phyloP scores from a whole-genome alignment of 805 yeast genomes.

The Starmerella apis region DNA sequence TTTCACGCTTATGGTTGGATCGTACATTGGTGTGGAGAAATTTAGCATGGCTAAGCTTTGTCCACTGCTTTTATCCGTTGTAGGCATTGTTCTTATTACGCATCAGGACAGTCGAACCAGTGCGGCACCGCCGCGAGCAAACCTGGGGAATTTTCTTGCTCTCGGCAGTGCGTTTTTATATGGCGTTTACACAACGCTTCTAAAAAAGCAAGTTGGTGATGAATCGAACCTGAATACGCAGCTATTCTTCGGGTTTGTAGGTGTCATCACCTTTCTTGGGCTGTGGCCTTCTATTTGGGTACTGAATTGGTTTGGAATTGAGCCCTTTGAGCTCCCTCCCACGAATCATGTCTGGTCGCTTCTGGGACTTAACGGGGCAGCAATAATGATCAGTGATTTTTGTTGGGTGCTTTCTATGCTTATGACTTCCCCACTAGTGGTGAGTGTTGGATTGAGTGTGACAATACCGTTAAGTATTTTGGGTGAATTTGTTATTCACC shows the following conservation, averaged over 20 bases:
- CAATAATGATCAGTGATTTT: slow-evolving; percentile 79
- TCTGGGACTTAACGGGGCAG: slow-evolving; percentile 53
- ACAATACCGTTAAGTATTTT: slow-evolving; percentile 92
- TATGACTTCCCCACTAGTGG: slow-evolving; percentile 86
- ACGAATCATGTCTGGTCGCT: slow-evolving; percentile 42
- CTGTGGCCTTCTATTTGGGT: slow-evolving; percentile 75
- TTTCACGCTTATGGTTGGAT: slow-evolving; percentile 79
- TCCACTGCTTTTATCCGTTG: slow-evolving; percentile 60
- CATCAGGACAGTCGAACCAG: slow-evolving; percentile 33
- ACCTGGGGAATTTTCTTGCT: slow-evolving; percentile 72
- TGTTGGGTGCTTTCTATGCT: slow-evolving; percentile 95
- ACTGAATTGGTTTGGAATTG: slow-evolving; percentile 54
- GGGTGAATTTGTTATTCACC: slow-evolving; percentile 72
- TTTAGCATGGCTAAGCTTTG: slow-evolving; percentile 53
- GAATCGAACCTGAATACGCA: slow-evolving; percentile 75
- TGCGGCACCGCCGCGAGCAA: slow-evolving; percentile 27
- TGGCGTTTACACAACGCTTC: slow-evolving; percentile 78
- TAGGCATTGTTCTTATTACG: slow-evolving; percentile 75
- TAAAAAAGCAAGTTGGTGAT: slow-evolving; percentile 60
- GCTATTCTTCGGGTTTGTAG: slow-evolving; percentile 90
- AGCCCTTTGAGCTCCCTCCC: slow-evolving; percentile 62
- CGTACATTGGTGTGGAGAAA: slow-evolving; percentile 56
- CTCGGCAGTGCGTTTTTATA: slow-evolving; percentile 78
- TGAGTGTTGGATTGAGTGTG: slow-evolving; percentile 85
- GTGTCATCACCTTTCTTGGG: slow-evolving; percentile 60